phyloP scores from a whole-genome alignment of 768 basidiomycete genomes.

The Xerocomellus chrysenteron region DNA sequence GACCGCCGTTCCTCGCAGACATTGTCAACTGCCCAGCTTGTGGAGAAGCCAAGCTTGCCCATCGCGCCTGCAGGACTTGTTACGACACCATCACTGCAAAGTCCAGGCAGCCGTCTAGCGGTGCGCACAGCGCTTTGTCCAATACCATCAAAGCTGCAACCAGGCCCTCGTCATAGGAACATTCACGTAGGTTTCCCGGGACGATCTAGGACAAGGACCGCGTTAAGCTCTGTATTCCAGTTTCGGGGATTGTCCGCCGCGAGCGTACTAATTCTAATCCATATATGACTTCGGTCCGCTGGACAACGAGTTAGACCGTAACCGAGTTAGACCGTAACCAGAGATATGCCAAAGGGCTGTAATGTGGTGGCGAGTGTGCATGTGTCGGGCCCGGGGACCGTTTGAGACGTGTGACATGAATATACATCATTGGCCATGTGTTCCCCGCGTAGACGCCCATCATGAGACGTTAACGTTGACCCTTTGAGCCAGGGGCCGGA shows the following conservation, averaged over 20 bases:
- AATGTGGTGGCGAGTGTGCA: neutral
- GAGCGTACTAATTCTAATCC: neutral
- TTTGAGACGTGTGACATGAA: neutral
- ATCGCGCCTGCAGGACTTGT: constrained; percentile 83
- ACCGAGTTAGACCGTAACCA: neutral
- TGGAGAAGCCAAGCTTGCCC: constrained; percentile 83
- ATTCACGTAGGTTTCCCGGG: neutral
- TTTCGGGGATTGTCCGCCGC: neutral
- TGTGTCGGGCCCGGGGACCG: neutral
- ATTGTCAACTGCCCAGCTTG: constrained; percentile 91
- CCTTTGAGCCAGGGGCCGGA: neutral
- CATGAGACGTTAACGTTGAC: neutral
- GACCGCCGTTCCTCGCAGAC: constrained; percentile 46
- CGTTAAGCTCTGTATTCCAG: neutral
- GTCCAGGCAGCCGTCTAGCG: constrained; percentile 9
- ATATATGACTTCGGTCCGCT: neutral
- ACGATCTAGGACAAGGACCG: neutral
- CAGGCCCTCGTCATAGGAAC: neutral
- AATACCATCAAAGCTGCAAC: neutral
- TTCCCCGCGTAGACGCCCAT: neutral
- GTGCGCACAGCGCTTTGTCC: neutral
- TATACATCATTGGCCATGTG: neutral
- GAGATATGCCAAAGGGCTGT: neutral
- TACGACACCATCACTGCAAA: constrained; percentile 42
- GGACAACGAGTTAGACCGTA: neutral